Percentiles rank a stretch among this genome's conserved stretches.
Conservation (phyloP, 2,329 filamentous ascomycete genomes). For the Trichoderma hamatum region DNA sequence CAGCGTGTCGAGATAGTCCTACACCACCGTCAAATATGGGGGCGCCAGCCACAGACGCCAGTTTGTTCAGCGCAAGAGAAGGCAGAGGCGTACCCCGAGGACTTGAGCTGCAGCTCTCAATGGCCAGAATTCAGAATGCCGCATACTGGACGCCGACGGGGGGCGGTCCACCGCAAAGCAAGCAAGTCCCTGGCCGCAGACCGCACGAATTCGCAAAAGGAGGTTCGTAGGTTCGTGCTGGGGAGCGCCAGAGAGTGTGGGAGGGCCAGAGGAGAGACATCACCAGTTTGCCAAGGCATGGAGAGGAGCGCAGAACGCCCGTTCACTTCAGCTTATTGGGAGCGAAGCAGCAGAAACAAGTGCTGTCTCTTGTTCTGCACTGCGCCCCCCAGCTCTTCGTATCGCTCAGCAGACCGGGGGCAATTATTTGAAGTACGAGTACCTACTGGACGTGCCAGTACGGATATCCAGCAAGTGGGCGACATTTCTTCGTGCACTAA, state of each 20-base stretch:
- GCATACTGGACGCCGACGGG: conserved; percentile 11
- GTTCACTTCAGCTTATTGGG: not conserved
- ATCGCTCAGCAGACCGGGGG: not conserved
- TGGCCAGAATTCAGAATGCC: not conserved
- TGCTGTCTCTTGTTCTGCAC: not conserved
- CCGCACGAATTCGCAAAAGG: not conserved
- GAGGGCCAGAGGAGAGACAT: not conserved
- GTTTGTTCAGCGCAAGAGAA: not conserved
- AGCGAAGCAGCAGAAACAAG: not conserved
- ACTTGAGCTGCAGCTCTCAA: conserved; percentile 6
- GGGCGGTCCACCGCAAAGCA: not conserved
- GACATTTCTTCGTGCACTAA: not conserved
- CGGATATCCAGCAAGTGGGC: not conserved
- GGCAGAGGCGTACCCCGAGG: conserved; percentile 1
- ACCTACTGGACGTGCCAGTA: too few relatives aligned
- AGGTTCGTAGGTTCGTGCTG: not conserved
- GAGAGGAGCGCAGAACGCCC: not conserved
- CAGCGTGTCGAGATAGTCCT: not conserved
- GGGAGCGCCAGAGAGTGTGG: not conserved
- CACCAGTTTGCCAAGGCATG: not conserved
- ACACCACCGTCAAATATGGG: not conserved
- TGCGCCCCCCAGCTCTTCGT: not conserved
- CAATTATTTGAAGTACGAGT: not conserved
- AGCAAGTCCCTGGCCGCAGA: not conserved
- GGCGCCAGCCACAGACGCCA: conserved; percentile 14